phyloP scores from a whole-genome alignment of 2,329 filamentous ascomycete genomes.

The Diaporthe sp. region DNA sequence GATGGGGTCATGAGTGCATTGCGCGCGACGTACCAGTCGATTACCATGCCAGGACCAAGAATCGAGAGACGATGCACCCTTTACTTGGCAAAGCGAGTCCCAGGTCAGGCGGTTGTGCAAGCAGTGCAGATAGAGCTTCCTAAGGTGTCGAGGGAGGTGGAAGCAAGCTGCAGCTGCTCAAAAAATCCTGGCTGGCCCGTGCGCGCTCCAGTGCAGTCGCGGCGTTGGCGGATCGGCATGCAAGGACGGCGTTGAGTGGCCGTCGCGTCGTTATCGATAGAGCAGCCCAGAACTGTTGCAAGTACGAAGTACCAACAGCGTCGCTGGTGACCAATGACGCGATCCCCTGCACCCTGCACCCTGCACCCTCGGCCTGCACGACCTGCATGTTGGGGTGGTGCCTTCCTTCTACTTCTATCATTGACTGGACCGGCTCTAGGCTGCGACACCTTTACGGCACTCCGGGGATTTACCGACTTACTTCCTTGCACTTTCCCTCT shows the following conservation, averaged over 20 bases:
- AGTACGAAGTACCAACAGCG: too few relatives aligned
- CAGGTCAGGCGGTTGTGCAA: background rate
- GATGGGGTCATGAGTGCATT: background rate
- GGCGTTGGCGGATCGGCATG: conserved; percentile 1
- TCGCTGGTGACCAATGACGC: background rate
- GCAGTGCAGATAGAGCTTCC: background rate
- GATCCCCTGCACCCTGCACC: background rate
- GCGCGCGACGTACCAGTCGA: conserved; percentile 3
- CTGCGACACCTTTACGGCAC: conserved; percentile 5
- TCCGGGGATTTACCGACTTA: background rate
- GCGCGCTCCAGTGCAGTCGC: background rate
- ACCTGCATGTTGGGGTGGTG: background rate
- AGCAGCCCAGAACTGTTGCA: too few relatives aligned
- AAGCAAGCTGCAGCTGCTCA: conserved; percentile 12
- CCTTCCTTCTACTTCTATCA: conserved; percentile 8
- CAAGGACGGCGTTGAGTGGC: background rate
- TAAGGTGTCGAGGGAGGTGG: background rate
- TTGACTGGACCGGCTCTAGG: conserved; percentile 5
- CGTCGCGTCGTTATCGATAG: conserved; percentile 23
- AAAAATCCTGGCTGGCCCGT: conserved; percentile 29
- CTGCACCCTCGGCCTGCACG: background rate
- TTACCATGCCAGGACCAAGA: conserved; percentile 1
- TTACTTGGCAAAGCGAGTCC: background rate
- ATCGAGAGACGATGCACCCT: background rate
- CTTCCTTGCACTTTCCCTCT: background rate